A percentile compares a stretch with the other conserved stretches of the same genome.
phyloP scores from a whole-genome alignment of 495 filamentous ascomycete genomes.

The Penicillium daleae region DNA sequence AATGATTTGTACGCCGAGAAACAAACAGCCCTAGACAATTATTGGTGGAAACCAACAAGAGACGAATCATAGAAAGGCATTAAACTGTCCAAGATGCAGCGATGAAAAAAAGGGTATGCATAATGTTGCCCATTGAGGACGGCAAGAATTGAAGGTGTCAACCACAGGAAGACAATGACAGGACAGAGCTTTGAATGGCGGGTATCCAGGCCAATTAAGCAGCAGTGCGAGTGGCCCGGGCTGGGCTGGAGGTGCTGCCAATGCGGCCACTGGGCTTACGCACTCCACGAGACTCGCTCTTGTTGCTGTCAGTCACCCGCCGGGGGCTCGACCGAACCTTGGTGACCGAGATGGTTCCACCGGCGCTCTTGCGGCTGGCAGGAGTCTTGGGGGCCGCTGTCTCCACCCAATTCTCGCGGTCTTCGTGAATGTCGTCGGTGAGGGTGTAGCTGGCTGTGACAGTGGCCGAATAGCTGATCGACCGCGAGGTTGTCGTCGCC shows the following conservation, averaged over 20 bases:
- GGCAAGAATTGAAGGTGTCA: conserved; percentile 29
- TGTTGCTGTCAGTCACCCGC: conserved; percentile 55
- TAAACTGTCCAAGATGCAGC: conserved; percentile 32
- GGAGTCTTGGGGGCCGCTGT: conserved; percentile 65
- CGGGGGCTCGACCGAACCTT: conserved; percentile 76
- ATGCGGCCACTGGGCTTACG: conserved; percentile 92
- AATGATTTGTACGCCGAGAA: conserved; percentile 23
- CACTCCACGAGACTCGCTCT: conserved; percentile 65
- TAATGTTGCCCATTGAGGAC: conserved; percentile 20
- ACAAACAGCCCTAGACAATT: conserved; percentile 11
- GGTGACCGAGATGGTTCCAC: conserved; percentile 65
- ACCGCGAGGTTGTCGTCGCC: conserved; percentile 50
- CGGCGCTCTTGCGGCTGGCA: conserved; percentile 61
- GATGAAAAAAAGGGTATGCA: conserved; percentile 35
- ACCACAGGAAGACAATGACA: background rate
- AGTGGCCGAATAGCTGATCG: conserved; percentile 53
- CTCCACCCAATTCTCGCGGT: conserved; percentile 53
- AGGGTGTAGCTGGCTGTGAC: conserved; percentile 51
- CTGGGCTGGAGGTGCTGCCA: conserved; percentile 63
- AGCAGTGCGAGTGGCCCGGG: conserved; percentile 20
- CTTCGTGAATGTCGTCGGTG: conserved; percentile 47
- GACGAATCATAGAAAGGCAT: conserved; percentile 21
- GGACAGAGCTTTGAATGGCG: background rate
- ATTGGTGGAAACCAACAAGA: conserved; percentile 12
- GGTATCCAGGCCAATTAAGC: conserved; percentile 17